Conservation (phyloP, 768 basidiomycete genomes). For the Phaeotremella skinneri region DNA sequence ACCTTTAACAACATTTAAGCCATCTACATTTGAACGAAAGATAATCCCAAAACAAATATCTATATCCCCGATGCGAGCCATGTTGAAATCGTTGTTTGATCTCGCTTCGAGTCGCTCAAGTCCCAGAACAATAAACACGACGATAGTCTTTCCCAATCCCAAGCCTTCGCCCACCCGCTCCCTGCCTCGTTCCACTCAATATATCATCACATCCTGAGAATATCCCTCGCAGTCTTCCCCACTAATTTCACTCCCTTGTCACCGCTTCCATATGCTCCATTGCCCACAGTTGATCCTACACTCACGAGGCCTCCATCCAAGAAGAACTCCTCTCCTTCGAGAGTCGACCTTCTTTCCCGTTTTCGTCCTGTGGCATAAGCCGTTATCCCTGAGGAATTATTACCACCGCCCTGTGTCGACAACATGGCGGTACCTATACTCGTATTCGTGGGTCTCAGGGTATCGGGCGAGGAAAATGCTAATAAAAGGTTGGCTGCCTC, state of each 20-base stretch:
- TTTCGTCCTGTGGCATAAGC: background rate
- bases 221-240: conserved; percentile 47
- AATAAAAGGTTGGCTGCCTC: conserved; percentile 45
- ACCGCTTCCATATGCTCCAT: background rate
- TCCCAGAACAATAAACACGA: no score
- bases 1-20: no score
- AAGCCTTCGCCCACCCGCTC: no score
- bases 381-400: conserved; percentile 11
- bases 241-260: conserved; percentile 8
- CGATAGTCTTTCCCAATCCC: no score
- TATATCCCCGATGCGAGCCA: no score
- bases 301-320: conserved; percentile 27
- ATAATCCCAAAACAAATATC: no score
- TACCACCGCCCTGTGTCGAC: conserved; percentile 7
- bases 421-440: background rate
- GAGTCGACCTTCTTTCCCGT: conserved; percentile 19
- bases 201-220: conserved; percentile 32
- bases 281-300: background rate
- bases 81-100: no score
- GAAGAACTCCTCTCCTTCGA: conserved; percentile 39
- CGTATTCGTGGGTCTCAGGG: conserved; percentile 25
- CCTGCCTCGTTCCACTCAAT: background rate
- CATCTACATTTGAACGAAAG: no score
- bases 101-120: no score
- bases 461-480: conserved; percentile 45